Conservation (phyloP, 1,284 basidiomycete species). For the Schizophyllum commune region DNA sequence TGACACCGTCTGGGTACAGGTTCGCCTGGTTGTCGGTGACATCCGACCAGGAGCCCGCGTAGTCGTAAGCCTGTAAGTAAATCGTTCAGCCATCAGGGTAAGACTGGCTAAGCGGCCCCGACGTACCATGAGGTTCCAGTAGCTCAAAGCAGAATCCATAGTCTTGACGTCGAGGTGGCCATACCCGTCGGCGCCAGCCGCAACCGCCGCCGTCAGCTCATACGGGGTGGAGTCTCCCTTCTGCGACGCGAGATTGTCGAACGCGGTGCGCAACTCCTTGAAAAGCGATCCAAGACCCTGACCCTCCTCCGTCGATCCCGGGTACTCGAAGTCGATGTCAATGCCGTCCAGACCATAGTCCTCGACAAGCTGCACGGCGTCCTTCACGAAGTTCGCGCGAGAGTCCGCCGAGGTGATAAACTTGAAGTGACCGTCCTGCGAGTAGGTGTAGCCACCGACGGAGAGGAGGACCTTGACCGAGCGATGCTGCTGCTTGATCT, state of each 20-base stretch:
- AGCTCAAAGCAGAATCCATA: conserved; percentile 44
- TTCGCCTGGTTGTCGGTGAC: conserved; percentile 78
- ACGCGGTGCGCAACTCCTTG: conserved; percentile 47
- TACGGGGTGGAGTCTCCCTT: conserved; percentile 60
- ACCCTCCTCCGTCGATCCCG: conserved; percentile 40
- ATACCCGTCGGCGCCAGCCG: conserved; percentile 66
- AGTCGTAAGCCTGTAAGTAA: conserved; percentile 61
- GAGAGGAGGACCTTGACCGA: conserved; percentile 75
- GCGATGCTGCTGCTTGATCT: conserved; percentile 69
- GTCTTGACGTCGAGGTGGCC: conserved; percentile 47
- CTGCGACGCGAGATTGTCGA: conserved; percentile 38
- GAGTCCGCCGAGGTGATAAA: conserved; percentile 48
- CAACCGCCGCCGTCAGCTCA: conserved; percentile 47
- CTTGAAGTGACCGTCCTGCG: conserved; percentile 55
- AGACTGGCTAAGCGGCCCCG: not conserved
- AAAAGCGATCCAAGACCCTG: conserved; percentile 53
- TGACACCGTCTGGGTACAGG: conserved; percentile 59
- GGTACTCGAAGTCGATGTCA: conserved; percentile 20
- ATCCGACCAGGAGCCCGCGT: conserved; percentile 63
- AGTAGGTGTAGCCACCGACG: conserved; percentile 73
- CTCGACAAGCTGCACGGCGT: conserved; percentile 68
- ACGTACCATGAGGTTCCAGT: conserved; percentile 89
- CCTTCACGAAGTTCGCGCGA: conserved; percentile 65
- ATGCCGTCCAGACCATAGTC: conserved; percentile 83
- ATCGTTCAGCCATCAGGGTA: not conserved